Conservation (phyloP, 495 filamentous ascomycete genomes). For the Penicilliopsis zonata region DNA sequence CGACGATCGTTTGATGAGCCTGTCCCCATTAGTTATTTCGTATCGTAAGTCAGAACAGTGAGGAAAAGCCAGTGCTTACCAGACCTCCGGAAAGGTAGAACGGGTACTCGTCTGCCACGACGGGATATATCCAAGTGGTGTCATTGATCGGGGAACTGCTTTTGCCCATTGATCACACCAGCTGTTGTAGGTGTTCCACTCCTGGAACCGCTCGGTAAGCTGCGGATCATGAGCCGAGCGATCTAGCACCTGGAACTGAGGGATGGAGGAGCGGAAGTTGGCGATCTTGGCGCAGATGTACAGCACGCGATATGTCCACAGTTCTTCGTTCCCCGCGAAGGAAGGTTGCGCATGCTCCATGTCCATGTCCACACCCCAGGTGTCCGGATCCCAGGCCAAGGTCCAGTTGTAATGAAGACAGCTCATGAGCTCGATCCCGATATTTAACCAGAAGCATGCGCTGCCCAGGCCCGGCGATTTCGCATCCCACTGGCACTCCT, state of each 20-base stretch:
- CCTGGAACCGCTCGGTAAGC: constrained; percentile 50
- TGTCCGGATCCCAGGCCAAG: constrained; percentile 81
- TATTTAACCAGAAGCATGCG: constrained; percentile 92
- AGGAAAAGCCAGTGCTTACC: constrained; percentile 38
- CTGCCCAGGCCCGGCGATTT: constrained; percentile 66
- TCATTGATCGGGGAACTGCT: constrained; percentile 71
- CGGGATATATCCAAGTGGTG: constrained; percentile 65
- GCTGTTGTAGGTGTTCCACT: constrained; percentile 65
- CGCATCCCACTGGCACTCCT: constrained; percentile 84
- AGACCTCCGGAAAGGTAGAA: constrained; percentile 79
- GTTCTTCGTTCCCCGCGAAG: constrained; percentile 50
- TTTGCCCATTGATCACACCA: constrained; percentile 76
- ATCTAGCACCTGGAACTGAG: constrained; percentile 44
- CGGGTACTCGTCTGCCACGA: constrained; percentile 53
- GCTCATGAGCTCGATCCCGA: constrained; percentile 77
- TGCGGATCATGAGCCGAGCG: constrained; percentile 50
- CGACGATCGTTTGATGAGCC: constrained; percentile 72
- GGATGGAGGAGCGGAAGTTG: constrained; percentile 64
- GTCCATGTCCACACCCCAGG: constrained; percentile 83
- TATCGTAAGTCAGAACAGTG: neutral
- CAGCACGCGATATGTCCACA: constrained; percentile 86
- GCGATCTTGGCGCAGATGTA: constrained; percentile 83
- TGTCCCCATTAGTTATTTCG: constrained; percentile 16
- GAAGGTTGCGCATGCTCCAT: constrained; percentile 36
- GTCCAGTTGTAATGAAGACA: constrained; percentile 84